phyloP scores from a whole-genome alignment of 108 stramenopile genomes.

The Nannochloropsis salina region DNA sequence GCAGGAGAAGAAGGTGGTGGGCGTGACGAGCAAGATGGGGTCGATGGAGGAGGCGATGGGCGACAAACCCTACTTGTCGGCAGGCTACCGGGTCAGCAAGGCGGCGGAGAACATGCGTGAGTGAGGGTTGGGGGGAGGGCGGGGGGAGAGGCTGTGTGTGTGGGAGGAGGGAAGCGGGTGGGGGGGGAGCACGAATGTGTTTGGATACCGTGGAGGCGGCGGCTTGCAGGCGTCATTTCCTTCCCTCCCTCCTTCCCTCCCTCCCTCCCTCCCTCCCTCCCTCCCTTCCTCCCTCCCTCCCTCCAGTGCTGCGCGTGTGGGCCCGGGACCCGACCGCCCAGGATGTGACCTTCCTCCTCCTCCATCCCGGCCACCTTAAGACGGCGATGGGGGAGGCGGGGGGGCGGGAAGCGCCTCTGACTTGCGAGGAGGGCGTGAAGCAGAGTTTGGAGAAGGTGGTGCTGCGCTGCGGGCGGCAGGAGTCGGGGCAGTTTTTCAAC shows the following conservation, averaged over 20 bases:
- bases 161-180: too few relatives aligned
- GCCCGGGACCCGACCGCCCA: not conserved
- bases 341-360: not conserved
- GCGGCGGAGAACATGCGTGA: slow-evolving; percentile 3
- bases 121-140: not conserved
- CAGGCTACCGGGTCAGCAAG: not conserved
- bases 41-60: not conserved
- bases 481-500: not conserved
- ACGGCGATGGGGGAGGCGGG: not conserved
- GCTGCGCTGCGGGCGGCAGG: not conserved
- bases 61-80: not conserved
- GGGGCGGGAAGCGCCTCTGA: not conserved
- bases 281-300: not conserved
- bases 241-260: too few relatives aligned
- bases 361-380: not conserved
- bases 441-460: not conserved
- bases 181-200: too few relatives aligned
- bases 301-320: not conserved
- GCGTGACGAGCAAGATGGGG: not conserved
- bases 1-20: not conserved
- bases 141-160: too few relatives aligned
- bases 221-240: too few relatives aligned
- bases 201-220: too few relatives aligned
- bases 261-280: not conserved
- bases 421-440: not conserved